Evolutionary conservation across 2,329 filamentous ascomycete species (phyloP).

Genomic region (Drechslerella stenobrocha): DNA sequence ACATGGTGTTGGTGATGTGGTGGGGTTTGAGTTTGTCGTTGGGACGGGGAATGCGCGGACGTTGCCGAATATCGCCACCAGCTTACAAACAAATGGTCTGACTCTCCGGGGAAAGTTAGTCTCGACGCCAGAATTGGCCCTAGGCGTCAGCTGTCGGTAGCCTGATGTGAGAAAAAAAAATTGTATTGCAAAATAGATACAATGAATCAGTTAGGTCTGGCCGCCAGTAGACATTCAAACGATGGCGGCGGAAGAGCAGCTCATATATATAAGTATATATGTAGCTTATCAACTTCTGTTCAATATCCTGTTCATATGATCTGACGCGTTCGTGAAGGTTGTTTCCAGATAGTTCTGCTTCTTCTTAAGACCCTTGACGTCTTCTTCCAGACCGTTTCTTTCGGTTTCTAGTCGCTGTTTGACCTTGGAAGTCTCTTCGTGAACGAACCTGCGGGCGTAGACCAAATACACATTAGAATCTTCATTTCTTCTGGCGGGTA

Average conservation of each 20-base stretch:
- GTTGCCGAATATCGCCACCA: conserved; percentile 24
- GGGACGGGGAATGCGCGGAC: conserved; percentile 31
- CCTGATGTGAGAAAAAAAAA: conserved; percentile 1
- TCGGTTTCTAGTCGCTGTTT: conserved; percentile 76
- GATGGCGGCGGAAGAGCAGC: background rate
- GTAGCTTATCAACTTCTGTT: conserved; percentile 60
- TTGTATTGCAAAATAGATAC: conserved; percentile 34
- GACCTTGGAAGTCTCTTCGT: conserved; percentile 71
- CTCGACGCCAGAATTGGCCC: too few species aligned
- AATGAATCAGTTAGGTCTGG: conserved; percentile 8
- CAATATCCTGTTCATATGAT: conserved; percentile 88
- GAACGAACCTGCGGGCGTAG: conserved; percentile 72
- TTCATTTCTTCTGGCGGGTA: conserved; percentile 8
- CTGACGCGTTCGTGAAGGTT: conserved; percentile 89
- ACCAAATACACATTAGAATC: conserved; percentile 16
- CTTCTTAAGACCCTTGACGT: conserved; percentile 81
- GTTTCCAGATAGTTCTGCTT: conserved; percentile 91
- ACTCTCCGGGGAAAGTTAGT: too few species aligned
- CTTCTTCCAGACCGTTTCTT: conserved; percentile 72
- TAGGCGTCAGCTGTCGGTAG: background rate
- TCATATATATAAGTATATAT: too few species aligned
- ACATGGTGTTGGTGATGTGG: conserved; percentile 29
- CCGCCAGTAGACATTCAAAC: conserved; percentile 15
- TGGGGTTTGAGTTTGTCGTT: conserved; percentile 37
- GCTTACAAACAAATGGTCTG: conserved; percentile 30